Base-by-base conservation (phyloP, 441 rosid species). In the Syzygium syzygioides region DNA sequence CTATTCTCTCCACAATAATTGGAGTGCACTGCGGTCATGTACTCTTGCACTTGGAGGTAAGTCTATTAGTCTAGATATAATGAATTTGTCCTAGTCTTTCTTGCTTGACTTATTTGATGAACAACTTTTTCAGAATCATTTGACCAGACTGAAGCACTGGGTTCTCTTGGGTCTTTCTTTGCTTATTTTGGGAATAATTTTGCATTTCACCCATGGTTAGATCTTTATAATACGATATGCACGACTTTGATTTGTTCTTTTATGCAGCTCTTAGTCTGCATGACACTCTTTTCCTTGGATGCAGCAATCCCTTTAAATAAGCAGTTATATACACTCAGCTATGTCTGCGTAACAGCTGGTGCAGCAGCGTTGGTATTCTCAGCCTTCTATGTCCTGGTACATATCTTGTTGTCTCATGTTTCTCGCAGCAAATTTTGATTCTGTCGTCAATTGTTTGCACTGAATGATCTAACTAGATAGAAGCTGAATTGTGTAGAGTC, bases 21-120 rank as follows among this genome's bases (percentile, higher is more conserved):
- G 99, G 99, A 87, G 95, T 95, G 59, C 99, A 97, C 91, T 96
- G 94, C 37, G 99, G 99, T 45, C 98, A 96, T 80, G 95, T 93
- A 52, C 96, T 96, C 87, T 55, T 95, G 86, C 94, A 95, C 85
- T 88, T 94, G n/a, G 89, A 95, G 98, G 99, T 96, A 71, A 92
- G 30, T 88, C 85, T 68, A 52, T 28, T 52, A 45, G 14, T 50
- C 20, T 19, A 17, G 37, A 10, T 30, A 37, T 8, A 79, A 54
- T 71, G 20, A 50, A 79, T 56, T 85, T 50, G 41, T 64, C 45
- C 7, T 26, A n/a, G 12, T 86, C 28, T 87, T 56, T 34, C 84
- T 55, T 85, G n/a, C 85, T 54, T 86, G 83, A 85, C n/a, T 86
- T 86, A 48, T 79, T 57, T 79, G 54, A 87, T 88, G 76, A 83